Percentiles rank a stretch among this genome's conserved stretches.
Evolutionary conservation across 345 rosid species (phyloP).

Genomic region (Capsella bursapastoris): DNA sequence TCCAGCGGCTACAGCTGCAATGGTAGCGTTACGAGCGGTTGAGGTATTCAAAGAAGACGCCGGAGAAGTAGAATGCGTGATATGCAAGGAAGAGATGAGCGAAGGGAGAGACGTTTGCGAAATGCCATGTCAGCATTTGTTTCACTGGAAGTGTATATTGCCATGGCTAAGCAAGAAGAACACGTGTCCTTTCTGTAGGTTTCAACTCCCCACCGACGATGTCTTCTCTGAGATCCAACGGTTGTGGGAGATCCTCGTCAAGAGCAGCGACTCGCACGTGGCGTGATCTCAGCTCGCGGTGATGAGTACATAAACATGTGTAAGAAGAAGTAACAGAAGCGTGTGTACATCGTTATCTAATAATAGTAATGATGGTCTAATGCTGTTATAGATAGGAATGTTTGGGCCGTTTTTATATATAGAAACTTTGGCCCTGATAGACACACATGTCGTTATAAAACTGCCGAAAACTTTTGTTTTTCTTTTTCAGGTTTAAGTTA

Average conservation of each 20-base stretch:
- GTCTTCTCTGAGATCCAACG: conserved; percentile 77
- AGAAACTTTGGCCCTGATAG: conserved; percentile 5
- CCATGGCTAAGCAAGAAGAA: conserved; percentile 84
- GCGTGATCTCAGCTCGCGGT: conserved; percentile 23
- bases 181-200: conserved; percentile 93
- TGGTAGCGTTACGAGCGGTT: conserved; percentile 68
- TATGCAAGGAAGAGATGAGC: conserved; percentile 84
- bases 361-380: not conserved
- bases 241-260: conserved; percentile 68
- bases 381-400: conserved; percentile 8
- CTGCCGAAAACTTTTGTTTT: not conserved
- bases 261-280: conserved; percentile 38
- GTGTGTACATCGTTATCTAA: conserved; percentile 33
- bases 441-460: conserved; percentile 6
- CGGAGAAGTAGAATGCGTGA: conserved; percentile 57
- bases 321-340: not conserved
- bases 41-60: conserved; percentile 41
- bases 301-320: not conserved
- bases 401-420: conserved; percentile 23
- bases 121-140: conserved; percentile 86
- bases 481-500: not conserved
- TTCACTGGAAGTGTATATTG: conserved; percentile 89
- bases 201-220: conserved; percentile 85
- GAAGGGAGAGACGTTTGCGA: conserved; percentile 82
- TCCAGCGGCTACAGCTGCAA: conserved; percentile 65